Percentiles rank a stretch among this genome's conserved stretches.
phyloP scores from a whole-genome alignment of 106 monocot species.

The Chionographis japonica region DNA sequence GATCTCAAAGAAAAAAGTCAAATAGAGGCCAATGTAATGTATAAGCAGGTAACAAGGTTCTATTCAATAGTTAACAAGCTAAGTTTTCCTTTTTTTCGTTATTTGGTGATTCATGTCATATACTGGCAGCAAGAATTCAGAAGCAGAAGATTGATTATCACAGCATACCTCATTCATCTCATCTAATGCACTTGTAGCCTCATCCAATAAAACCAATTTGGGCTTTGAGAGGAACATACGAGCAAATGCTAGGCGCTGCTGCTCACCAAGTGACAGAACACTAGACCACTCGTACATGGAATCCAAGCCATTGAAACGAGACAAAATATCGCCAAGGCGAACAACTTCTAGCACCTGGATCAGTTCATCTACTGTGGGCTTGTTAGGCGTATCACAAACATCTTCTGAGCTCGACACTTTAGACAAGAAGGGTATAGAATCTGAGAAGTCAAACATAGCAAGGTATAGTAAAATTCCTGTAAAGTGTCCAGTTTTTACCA shows the following conservation, averaged over 20 bases:
- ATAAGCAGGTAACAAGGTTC: too few species aligned
- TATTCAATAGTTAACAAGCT: too few species aligned
- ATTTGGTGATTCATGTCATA: too few species aligned
- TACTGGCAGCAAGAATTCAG: background rate
- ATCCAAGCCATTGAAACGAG: constrained; percentile 79
- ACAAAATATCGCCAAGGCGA: constrained; percentile 65
- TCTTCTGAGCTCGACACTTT: constrained; percentile 21
- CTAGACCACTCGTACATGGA: constrained; percentile 44
- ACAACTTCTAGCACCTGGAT: constrained; percentile 59
- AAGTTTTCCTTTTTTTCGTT: too few species aligned
- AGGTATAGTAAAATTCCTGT: background rate
- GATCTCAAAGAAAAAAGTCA: too few species aligned
- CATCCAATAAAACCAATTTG: constrained; percentile 36
- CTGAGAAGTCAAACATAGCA: constrained; percentile 19
- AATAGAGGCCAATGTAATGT: too few species aligned
- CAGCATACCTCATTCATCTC: constrained; percentile 32
- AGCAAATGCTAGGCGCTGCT: constrained; percentile 49
- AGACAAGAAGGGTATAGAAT: constrained; percentile 34
- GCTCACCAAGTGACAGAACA: constrained; percentile 56
- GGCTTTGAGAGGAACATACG: constrained; percentile 35
- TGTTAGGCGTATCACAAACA: constrained; percentile 16
- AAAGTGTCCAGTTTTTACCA: too few species aligned
- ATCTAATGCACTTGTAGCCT: constrained; percentile 49
- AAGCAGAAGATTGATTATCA: background rate
- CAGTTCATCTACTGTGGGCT: constrained; percentile 65